Percentiles rank a stretch among this genome's conserved stretches.
Evolutionary conservation across 345 rosid species (phyloP).

Genomic region (Salix arbutifolia): DNA sequence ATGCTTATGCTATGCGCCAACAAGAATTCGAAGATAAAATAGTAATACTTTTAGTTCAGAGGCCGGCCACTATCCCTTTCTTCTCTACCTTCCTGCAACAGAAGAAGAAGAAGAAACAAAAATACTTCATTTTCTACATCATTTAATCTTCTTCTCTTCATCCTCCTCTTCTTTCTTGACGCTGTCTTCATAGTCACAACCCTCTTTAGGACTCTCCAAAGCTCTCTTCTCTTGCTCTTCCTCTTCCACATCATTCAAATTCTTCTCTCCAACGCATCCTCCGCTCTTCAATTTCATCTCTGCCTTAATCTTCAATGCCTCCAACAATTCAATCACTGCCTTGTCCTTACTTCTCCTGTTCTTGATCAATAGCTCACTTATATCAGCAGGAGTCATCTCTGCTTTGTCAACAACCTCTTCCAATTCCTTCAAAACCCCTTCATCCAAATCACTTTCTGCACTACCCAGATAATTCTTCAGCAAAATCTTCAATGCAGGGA

Average conservation of each 20-base stretch:
- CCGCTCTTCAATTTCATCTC: constrained; percentile 39
- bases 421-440: constrained; percentile 35
- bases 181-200: constrained; percentile 23
- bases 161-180: constrained; percentile 8
- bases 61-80: not conserved
- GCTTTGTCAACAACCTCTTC: constrained; percentile 51
- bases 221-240: constrained; percentile 80
- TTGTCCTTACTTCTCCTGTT: constrained; percentile 50
- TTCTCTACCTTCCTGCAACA: not conserved
- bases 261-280: constrained; percentile 19
- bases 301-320: constrained; percentile 42
- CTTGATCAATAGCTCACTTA: constrained; percentile 78
- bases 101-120: not conserved
- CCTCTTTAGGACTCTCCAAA: constrained; percentile 54
- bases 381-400: constrained; percentile 92
- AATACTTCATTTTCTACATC: not conserved
- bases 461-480: constrained; percentile 59
- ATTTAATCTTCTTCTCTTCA: constrained; percentile 34
- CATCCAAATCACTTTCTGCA: constrained; percentile 34
- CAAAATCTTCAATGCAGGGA: constrained; percentile 62
- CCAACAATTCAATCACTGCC: constrained; percentile 58
- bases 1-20: constrained; percentile 8
- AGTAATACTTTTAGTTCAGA: not conserved
- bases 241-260: constrained; percentile 26
- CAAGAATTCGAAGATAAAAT: constrained; percentile 5